Evolutionary conservation across 805 yeast genomes (phyloP), one percentile per base, ranked within the genome.

Genomic region (Novakomyces olei): DNA sequence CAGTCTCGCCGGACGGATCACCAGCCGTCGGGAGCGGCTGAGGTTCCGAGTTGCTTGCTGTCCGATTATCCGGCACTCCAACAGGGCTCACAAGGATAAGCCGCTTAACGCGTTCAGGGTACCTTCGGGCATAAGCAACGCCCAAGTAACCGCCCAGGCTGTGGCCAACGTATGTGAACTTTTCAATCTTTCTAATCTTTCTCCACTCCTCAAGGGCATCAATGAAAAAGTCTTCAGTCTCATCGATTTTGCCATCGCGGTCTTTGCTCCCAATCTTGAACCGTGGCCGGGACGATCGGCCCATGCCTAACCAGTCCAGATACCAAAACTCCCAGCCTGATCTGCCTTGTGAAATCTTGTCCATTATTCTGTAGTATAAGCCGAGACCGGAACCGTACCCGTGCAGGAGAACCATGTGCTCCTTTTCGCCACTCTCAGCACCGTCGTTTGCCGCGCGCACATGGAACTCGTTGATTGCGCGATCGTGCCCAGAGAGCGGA

Each of bases 341-440:
- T 4, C n/a, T 19, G n/a, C 10, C 22, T 2, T 44, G 27, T 5
- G 50, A 47, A 31, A 74, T 49, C 0, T 51, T 58, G 29, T 63
- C 65, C 40, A 78, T 67, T 46, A 78, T 85, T 39, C 73, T 67
- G 44, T 72, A 65, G 43, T 69, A 85, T 34, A 80, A 70, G 17
- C 91, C 85, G 9, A 81, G 64, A 1, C 92, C 78, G 0, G 96
- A 92, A 2, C 92, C 94, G 47, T 80, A 81, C 0, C 98, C 98
- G 51, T 85, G 98, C 4, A 88, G 54, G 39, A 85, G 51, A 2
- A 88, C 79, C 16, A 30, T 51, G 5, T n/a, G 14, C 15, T 19
- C 12, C 32, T 29, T 29, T 5, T 29, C n/a, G n/a, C n/a, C n/a
- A n/a, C n/a, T n/a, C n/a, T n/a, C n/a, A n/a, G n/a, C n/a, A n/a